These are phyloP conservation scores for Exophiala sp. DNA, from an alignment of 2,329 filamentous ascomycete genomes.

Conservation along the genomic window DNA sequence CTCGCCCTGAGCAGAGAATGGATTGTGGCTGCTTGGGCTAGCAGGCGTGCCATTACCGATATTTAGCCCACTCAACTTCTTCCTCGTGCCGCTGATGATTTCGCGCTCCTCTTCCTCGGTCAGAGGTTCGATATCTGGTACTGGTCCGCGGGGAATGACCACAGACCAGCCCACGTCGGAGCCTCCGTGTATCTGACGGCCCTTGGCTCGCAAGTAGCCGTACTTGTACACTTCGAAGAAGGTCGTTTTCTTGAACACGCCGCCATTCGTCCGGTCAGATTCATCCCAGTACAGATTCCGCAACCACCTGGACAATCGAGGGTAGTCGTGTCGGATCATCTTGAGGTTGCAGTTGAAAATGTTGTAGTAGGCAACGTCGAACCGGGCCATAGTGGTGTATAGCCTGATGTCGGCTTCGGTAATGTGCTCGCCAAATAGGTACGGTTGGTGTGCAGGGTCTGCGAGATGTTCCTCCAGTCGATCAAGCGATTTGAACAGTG, in stretches of 20 bases:
- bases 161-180: constrained; percentile 13
- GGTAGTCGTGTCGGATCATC: constrained; percentile 61
- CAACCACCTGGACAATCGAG: constrained; percentile 46
- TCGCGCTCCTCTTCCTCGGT: constrained; percentile 27
- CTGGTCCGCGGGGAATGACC: constrained; percentile 24
- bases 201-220: constrained; percentile 23
- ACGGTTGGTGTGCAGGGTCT: constrained; percentile 53
- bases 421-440: constrained; percentile 66
- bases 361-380: constrained; percentile 72
- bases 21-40: constrained; percentile 10
- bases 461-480: constrained; percentile 66
- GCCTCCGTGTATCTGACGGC: constrained; percentile 17
- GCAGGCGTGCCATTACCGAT: neutral
- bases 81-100: constrained; percentile 14
- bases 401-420: constrained; percentile 77
- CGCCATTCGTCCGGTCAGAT: constrained; percentile 39
- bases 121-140: constrained; percentile 24
- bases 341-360: constrained; percentile 73
- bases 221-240: constrained; percentile 37
- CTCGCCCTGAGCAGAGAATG: constrained; percentile 19
- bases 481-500: constrained; percentile 71
- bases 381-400: constrained; percentile 64
- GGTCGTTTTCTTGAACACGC: constrained; percentile 45
- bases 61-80: constrained; percentile 14
- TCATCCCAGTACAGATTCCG: constrained; percentile 47